These are phyloP conservation scores for Phallus indusiatus DNA, from an alignment of 768 basidiomycete genomes.

Conservation along the genomic window DNA sequence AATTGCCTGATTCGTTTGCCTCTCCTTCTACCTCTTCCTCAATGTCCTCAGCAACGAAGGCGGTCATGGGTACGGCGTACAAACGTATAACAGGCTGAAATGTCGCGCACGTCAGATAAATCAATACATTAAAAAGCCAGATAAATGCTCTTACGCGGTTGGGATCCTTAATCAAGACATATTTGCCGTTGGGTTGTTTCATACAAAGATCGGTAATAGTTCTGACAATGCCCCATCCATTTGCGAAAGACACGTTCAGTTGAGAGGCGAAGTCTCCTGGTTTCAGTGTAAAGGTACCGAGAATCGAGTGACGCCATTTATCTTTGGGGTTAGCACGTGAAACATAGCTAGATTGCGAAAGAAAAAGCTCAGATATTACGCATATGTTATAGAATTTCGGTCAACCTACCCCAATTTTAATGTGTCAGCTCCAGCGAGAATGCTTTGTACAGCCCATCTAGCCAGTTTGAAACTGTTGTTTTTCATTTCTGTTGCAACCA, in stretches of 20 bases:
- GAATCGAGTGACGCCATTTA: constrained; percentile 89
- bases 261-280: constrained; percentile 91
- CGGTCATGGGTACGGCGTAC: constrained; percentile 81
- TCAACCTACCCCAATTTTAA: constrained; percentile 97
- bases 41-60: constrained; percentile 79
- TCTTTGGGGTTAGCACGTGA: constrained; percentile 91
- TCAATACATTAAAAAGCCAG: neutral
- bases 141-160: constrained; percentile 82
- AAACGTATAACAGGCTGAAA: constrained; percentile 83
- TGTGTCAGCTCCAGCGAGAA: constrained; percentile 88
- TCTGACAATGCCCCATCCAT: constrained; percentile 98
- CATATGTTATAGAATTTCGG: neutral
- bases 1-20: constrained; percentile 27
- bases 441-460: constrained; percentile 93
- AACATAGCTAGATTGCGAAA: constrained; percentile 59
- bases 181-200: constrained; percentile 98
- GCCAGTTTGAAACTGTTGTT: constrained; percentile 98
- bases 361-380: neutral
- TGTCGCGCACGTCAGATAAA: neutral
- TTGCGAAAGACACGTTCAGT: constrained; percentile 88
- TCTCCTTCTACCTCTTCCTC: constrained; percentile 31
- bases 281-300: constrained; percentile 91
- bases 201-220: constrained; percentile 90
- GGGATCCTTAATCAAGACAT: constrained; percentile 94
- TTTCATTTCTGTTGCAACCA: constrained; percentile 99